Percentiles rank a stretch among this genome's conserved stretches.
Evolutionary conservation across 2,329 filamentous ascomycete genomes (phyloP).

Genomic region (Aspergillus fischeri): DNA sequence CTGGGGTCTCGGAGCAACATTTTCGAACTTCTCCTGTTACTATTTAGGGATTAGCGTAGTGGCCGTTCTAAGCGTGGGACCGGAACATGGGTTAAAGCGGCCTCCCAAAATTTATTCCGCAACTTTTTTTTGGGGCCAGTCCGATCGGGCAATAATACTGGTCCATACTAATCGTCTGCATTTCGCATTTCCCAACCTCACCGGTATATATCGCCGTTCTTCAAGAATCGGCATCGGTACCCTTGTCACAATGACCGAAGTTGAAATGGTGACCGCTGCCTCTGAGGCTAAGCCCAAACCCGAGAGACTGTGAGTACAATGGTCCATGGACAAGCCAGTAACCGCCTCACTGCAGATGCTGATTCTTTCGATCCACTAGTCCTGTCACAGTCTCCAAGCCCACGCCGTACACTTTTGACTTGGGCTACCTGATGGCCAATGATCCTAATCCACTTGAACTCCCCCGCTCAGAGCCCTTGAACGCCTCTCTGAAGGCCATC

Average conservation of each 20-base stretch:
- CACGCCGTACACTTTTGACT: constrained; percentile 87
- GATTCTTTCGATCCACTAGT: constrained; percentile 16
- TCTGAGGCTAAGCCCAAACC: constrained; percentile 25
- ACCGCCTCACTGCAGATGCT: background rate
- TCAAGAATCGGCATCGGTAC: background rate
- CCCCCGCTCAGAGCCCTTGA: constrained; percentile 48
- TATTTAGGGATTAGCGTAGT: constrained; percentile 20
- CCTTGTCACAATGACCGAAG: constrained; percentile 23
- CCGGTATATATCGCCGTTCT: background rate
- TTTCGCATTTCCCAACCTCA: background rate
- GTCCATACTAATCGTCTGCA: constrained; percentile 5
- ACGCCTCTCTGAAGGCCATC: constrained; percentile 65
- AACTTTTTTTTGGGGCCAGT: constrained; percentile 29
- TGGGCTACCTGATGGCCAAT: constrained; percentile 77
- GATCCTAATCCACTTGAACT: constrained; percentile 78
- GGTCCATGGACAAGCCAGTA: constrained; percentile 13
- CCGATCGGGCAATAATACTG: constrained; percentile 1
- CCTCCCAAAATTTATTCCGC: constrained; percentile 23
- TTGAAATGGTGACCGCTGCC: constrained; percentile 22
- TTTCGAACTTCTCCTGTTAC: constrained; percentile 19
- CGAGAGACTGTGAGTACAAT: constrained; percentile 38
- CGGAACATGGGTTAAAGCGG: constrained; percentile 23
- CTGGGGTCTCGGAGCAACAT: constrained; percentile 18
- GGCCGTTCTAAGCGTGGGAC: constrained; percentile 15
- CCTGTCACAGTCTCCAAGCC: constrained; percentile 71